Base-by-base conservation (phyloP, 2,329 filamentous ascomycete genomes). In the Metarhizium robertsii region DNA sequence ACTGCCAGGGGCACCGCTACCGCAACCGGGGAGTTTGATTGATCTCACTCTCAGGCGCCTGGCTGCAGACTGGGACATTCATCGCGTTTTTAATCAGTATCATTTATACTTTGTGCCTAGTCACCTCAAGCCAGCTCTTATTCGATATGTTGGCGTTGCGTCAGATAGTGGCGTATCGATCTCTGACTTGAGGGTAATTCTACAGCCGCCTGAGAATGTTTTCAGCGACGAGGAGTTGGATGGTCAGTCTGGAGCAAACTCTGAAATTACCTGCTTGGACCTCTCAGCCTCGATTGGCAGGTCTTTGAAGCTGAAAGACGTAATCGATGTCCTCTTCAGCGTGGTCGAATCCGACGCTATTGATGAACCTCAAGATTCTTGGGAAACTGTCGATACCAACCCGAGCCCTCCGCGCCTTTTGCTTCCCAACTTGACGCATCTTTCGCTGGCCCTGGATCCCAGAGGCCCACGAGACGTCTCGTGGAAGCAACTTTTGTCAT, bases 371-470 rank as follows among this genome's bases (percentile, higher is more conserved):
- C 71, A 76, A 51, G 80, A 83, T 2, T 80, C 79, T 0, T 83
- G 80, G 80, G 80, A 84, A 48, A 65, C 68, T 1, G 68, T 68
- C 30, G 71, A 72, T 16, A 58, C 58, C 3, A 63, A 65, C 16
- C 62, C 66, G 1, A 64, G 62, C 43, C 65, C 68, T 30, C 69
- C 71, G 1, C 69, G 64, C 32, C 64, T 66, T 11, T 65, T 84
- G 18, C 67, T 85, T 45, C 80, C 81, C 10, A 79, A 79, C 57
- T 71, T 86, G 13, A 84, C 81, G 0, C 81, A 84, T 59, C 71
- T 86, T 8, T 85, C 81, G 2, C 75, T 86, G 2, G 80, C 81
- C 4, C 61, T 81, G 50, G 62, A 71, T 52, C 74, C 76, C 1
- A 59, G 53, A 0, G 49, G 63, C 43, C 52, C 61, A 3, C 60